Percentiles rank a stretch among this genome's conserved stretches.
Evolutionary conservation across 805 yeast species (phyloP).

Genomic region (Saccharomycodes ludwigii): DNA sequence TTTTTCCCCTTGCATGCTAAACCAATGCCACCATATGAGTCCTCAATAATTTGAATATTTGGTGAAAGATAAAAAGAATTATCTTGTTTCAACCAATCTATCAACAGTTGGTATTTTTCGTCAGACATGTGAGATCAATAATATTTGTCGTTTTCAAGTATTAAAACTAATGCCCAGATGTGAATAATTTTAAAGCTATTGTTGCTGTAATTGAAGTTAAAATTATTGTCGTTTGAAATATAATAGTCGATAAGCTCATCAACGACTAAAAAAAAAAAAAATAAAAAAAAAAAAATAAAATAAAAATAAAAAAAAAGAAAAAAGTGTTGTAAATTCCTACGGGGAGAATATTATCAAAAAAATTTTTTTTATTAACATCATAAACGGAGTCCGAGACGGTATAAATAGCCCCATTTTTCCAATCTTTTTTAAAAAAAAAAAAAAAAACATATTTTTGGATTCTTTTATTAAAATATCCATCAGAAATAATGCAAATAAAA

Average conservation of each 20-base stretch:
- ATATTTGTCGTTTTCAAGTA: not conserved
- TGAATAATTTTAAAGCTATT: too few species aligned
- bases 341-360: too few species aligned
- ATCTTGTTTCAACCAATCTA: not conserved
- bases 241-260: not conserved
- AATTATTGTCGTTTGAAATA: not conserved
- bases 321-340: too few species aligned
- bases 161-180: not conserved
- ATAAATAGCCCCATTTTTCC: too few species aligned
- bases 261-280: not conserved
- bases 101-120: too few species aligned
- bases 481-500: not conserved
- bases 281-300: constrained; percentile 1
- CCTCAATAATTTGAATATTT: constrained; percentile 1
- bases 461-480: not conserved
- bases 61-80: constrained; percentile 2
- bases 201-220: too few species aligned
- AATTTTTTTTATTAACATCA: too few species aligned
- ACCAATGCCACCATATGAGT: constrained; percentile 5
- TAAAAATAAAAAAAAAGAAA: too few species aligned
- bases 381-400: too few species aligned
- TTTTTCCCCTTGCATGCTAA: not conserved
- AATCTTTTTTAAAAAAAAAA: too few species aligned
- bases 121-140: too few species aligned
- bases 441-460: too few species aligned